A percentile compares a stretch with the other conserved stretches of the same genome.
phyloP scores from a whole-genome alignment of 2,329 filamentous ascomycete species.

The Fusarium sp. region DNA sequence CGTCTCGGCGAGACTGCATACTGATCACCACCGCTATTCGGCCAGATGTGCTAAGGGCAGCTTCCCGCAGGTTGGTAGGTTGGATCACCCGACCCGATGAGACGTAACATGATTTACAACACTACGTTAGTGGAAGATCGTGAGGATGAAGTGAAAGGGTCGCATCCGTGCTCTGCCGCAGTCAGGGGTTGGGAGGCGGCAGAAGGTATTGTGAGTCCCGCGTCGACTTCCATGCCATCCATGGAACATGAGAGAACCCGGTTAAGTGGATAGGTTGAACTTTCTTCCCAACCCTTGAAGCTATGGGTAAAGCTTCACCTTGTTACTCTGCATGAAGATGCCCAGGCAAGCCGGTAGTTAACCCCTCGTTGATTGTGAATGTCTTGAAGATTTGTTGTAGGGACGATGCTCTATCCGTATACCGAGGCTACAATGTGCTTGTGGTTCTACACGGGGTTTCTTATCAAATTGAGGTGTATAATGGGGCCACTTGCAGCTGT shows the following conservation, averaged over 20 bases:
- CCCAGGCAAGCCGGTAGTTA: background rate
- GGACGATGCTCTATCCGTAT: background rate
- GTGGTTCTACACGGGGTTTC: background rate
- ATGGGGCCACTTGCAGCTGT: background rate
- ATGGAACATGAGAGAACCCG: too few relatives aligned
- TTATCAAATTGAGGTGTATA: background rate
- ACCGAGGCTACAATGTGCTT: background rate
- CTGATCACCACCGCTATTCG: conserved; percentile 36
- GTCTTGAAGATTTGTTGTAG: background rate
- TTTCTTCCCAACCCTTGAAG: background rate
- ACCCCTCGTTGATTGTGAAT: background rate
- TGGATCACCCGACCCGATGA: conserved; percentile 28
- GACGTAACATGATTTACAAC: conserved; percentile 1
- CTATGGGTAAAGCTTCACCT: background rate
- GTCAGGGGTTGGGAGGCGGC: background rate
- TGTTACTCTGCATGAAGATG: background rate
- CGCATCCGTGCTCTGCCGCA: conserved; percentile 3
- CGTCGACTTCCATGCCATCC: too few relatives aligned
- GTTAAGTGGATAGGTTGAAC: background rate
- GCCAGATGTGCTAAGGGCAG: conserved; percentile 11
- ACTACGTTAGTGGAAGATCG: conserved; percentile 4
- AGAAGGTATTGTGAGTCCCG: too few relatives aligned
- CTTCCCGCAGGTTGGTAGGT: conserved; percentile 16
- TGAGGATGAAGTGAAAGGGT: conserved; percentile 18
- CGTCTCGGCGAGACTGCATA: conserved; percentile 12